A percentile compares a stretch with the other conserved stretches of the same genome.
phyloP scores from a whole-genome alignment of 73 alveolate genomes.

The Tetrahymena elliotti region DNA sequence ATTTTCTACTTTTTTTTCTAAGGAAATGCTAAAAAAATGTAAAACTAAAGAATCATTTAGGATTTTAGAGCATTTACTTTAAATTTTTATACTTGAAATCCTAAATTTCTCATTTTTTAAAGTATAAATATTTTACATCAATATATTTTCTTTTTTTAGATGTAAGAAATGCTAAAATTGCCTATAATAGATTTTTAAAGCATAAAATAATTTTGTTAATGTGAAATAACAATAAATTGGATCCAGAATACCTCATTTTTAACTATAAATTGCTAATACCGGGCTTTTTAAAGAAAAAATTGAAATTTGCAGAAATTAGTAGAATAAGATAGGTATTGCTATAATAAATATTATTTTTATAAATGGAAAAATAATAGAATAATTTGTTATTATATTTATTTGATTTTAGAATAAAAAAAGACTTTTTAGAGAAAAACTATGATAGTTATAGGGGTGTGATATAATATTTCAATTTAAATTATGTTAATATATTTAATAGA shows the following conservation, averaged over 20 bases:
- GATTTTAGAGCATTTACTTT: no score
- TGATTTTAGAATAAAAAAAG: not conserved
- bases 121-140: not conserved
- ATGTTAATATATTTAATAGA: not conserved
- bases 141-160: no score
- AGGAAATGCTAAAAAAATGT: no score
- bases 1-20: no score
- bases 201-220: no score
- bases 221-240: no score
- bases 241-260: not conserved
- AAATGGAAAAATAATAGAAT: not conserved
- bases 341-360: not conserved
- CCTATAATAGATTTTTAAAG: not conserved
- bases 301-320: not conserved
- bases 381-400: not conserved
- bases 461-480: not conserved
- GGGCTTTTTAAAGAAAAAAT: no score
- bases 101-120: no score
- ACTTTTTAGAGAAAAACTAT: not conserved
- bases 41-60: no score
- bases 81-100: no score
- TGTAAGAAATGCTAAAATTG: no score
- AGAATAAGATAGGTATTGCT: not conserved
- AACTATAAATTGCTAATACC: no score
- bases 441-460: not conserved